A percentile compares a stretch with the other conserved stretches of the same genome.
Conservation (phyloP, 2,329 filamentous ascomycete species). For the Neonectria punicea region DNA sequence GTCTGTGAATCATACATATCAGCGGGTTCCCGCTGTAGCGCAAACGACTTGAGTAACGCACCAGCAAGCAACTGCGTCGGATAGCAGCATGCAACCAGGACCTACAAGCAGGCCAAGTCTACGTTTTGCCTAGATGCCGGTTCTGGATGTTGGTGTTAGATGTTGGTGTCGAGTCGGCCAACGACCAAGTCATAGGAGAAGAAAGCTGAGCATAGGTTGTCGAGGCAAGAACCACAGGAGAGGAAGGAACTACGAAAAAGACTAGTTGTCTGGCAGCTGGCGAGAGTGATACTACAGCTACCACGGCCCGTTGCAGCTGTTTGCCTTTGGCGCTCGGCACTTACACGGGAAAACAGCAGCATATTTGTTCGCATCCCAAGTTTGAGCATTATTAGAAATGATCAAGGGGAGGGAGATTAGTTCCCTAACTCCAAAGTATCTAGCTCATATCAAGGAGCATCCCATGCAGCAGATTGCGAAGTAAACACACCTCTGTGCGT, state of each 20-base stretch:
- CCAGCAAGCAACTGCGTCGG: neutral
- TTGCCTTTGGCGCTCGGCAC: neutral
- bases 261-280: neutral
- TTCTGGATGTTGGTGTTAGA: too few relatives aligned
- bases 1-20: neutral
- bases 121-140: neutral
- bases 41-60: neutral
- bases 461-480: neutral
- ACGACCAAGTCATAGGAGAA: neutral
- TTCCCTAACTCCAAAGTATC: neutral
- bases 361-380: neutral
- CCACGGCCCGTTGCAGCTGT: slow-evolving; percentile 4
- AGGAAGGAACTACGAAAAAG: neutral
- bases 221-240: neutral
- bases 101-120: neutral
- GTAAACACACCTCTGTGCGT: neutral
- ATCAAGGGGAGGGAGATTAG: too few relatives aligned
- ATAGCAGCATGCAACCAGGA: neutral
- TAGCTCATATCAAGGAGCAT: neutral
- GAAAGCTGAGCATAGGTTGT: neutral
- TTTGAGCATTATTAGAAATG: neutral
- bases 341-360: slow-evolving; percentile 6
- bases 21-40: neutral
- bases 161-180: neutral
- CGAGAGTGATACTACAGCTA: neutral